Conservation (phyloP, 768 basidiomycete species). For the Pisolithus albus region DNA sequence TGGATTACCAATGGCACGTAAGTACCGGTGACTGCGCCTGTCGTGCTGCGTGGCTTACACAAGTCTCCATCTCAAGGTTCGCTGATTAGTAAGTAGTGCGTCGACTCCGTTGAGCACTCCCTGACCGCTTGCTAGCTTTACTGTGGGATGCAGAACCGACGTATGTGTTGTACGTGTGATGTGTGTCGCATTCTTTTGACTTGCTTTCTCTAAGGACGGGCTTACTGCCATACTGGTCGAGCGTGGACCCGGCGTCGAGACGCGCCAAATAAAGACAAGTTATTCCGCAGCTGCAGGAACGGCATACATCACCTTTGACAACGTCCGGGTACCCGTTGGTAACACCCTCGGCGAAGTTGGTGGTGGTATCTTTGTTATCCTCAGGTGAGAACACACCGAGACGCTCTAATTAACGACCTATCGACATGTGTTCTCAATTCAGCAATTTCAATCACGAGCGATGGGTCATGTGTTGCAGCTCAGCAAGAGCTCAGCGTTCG, state of each 20-base stretch:
- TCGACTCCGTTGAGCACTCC: no score
- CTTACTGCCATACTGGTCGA: slow-evolving; percentile 64
- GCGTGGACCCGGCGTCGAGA: slow-evolving; percentile 56
- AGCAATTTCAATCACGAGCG: slow-evolving; percentile 94
- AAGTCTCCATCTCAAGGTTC: slow-evolving; percentile 26
- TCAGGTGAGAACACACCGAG: slow-evolving; percentile 31
- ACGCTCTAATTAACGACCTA: background rate
- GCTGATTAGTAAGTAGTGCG: slow-evolving; percentile 33
- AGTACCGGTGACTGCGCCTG: slow-evolving; percentile 9
- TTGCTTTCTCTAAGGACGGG: slow-evolving; percentile 34
- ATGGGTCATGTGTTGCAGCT: slow-evolving; percentile 83
- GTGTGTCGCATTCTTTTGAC: slow-evolving; percentile 16
- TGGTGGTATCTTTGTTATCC: slow-evolving; percentile 55
- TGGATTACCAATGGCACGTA: slow-evolving; percentile 58
- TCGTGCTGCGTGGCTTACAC: background rate
- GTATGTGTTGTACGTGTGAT: slow-evolving; percentile 20
- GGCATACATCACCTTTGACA: slow-evolving; percentile 73
- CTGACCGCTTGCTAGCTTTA: slow-evolving; percentile 41
- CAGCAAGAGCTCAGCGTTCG: slow-evolving; percentile 61
- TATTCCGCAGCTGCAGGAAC: slow-evolving; percentile 89
- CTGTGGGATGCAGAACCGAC: slow-evolving; percentile 51
- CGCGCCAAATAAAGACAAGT: slow-evolving; percentile 68
- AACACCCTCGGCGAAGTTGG: slow-evolving; percentile 69
- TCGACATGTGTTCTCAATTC: background rate
- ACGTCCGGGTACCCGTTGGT: slow-evolving; percentile 79